Percentiles rank a stretch among this genome's conserved stretches.
Conservation (phyloP, 2,329 filamentous ascomycete genomes). For the Fusarium marasasianum region DNA sequence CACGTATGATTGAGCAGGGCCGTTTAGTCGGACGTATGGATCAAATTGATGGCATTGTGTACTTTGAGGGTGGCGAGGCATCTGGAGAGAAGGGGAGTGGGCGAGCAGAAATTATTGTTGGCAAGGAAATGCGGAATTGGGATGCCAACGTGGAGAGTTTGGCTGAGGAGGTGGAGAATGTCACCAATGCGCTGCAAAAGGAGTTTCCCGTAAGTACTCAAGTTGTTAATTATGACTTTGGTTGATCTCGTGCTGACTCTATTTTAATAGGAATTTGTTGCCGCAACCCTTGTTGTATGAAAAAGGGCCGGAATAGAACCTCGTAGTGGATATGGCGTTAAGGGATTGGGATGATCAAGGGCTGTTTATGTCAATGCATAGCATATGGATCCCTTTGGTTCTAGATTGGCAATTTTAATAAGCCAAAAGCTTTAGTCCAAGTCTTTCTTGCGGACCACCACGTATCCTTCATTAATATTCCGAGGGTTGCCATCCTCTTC, state of each 20-base stretch:
- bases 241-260: constrained; percentile 10
- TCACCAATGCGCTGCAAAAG: constrained; percentile 82
- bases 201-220: constrained; percentile 72
- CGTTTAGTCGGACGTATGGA: constrained; percentile 89
- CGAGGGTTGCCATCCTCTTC: constrained; percentile 61
- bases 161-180: constrained; percentile 88
- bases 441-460: constrained; percentile 63
- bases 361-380: constrained; percentile 30
- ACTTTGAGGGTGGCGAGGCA: constrained; percentile 81
- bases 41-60: constrained; percentile 89
- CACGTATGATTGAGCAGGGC: constrained; percentile 95
- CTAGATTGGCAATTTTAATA: constrained; percentile 26
- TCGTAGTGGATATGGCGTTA: constrained; percentile 38
- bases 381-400: constrained; percentile 28
- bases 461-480: constrained; percentile 61
- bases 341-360: constrained; percentile 26
- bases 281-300: constrained; percentile 58
- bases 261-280: constrained; percentile 62
- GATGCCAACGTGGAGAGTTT: constrained; percentile 87
- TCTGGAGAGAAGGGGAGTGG: constrained; percentile 74
- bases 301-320: constrained; percentile 20
- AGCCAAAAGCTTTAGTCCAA: constrained; percentile 52
- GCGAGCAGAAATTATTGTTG: constrained; percentile 70
- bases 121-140: constrained; percentile 83
- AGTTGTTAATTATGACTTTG: not conserved